Conservation (phyloP, 2,329 filamentous ascomycete genomes). For the Aspergillus hiratsukae region DNA sequence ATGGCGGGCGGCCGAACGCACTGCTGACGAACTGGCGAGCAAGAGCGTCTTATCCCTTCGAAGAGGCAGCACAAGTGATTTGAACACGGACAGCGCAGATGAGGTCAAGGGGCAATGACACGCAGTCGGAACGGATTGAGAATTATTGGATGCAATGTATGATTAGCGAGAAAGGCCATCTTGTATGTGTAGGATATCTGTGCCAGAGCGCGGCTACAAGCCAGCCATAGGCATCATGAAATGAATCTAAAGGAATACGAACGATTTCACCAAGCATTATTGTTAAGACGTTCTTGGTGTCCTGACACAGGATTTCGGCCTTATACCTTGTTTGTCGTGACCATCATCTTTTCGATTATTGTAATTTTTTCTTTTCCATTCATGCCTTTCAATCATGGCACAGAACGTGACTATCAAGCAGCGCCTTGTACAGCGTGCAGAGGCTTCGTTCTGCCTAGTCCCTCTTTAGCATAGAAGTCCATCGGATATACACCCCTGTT, state of each 20-base stretch:
- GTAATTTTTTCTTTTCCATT: no score
- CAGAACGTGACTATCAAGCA: slow-evolving; percentile 8
- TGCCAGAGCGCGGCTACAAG: background rate
- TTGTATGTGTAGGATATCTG: background rate
- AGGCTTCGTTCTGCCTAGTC: slow-evolving; percentile 71
- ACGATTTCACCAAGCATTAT: background rate
- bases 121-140: slow-evolving; percentile 18
- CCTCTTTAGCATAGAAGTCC: slow-evolving; percentile 96
- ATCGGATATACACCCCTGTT: slow-evolving; percentile 77
- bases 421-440: slow-evolving; percentile 16
- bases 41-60: slow-evolving; percentile 36
- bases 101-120: slow-evolving; percentile 29
- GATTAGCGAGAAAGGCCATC: slow-evolving; percentile 5
- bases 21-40: slow-evolving; percentile 34
- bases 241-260: background rate
- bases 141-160: slow-evolving; percentile 13
- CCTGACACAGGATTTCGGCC: background rate
- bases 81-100: slow-evolving; percentile 34
- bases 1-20: slow-evolving; percentile 66
- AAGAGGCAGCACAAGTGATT: slow-evolving; percentile 34
- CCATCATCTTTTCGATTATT: background rate
- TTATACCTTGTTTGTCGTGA: background rate
- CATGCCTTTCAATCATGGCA: background rate
- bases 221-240: background rate
- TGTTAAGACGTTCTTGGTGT: background rate